Evolutionary conservation across 768 basidiomycete genomes (phyloP).

Genomic region (Tricholoma furcatifolium): DNA sequence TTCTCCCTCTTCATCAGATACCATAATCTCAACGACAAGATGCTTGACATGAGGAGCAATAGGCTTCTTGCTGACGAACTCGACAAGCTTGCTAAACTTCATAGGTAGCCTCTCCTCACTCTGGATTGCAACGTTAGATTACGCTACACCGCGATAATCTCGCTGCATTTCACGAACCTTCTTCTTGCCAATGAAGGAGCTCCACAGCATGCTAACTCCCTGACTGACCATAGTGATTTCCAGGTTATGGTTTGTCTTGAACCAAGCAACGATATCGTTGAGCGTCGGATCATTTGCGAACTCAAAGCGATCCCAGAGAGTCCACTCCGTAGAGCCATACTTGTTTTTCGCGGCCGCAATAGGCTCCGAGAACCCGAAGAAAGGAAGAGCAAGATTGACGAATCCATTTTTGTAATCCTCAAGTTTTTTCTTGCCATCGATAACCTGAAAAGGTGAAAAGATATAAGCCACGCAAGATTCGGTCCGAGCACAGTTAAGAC

Average conservation of each 20-base stretch:
- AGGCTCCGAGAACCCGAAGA: slow-evolving; percentile 99
- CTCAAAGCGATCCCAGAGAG: slow-evolving; percentile 97
- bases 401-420: slow-evolving; percentile 99
- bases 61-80: slow-evolving; percentile 92
- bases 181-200: slow-evolving; percentile 87
- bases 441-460: slow-evolving; percentile 55
- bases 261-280: slow-evolving; percentile 80
- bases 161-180: slow-evolving; percentile 60
- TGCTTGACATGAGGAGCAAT: slow-evolving; percentile 81
- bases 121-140: slow-evolving; percentile 38
- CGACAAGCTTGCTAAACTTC: slow-evolving; percentile 90
- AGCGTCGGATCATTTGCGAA: slow-evolving; percentile 89
- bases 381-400: slow-evolving; percentile 94
- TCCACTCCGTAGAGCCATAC: slow-evolving; percentile 90
- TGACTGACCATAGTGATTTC: slow-evolving; percentile 95
- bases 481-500: neutral
- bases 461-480: neutral
- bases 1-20: slow-evolving; percentile 86
- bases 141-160: neutral
- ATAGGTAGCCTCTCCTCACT: slow-evolving; percentile 84
- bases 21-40: slow-evolving; percentile 93
- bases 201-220: slow-evolving; percentile 98
- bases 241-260: slow-evolving; percentile 80
- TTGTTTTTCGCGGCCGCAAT: slow-evolving; percentile 87
- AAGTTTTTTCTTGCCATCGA: slow-evolving; percentile 91